phyloP scores from a whole-genome alignment of 1,284 basidiomycete species.

The Cutaneotrichosporon sp. region DNA sequence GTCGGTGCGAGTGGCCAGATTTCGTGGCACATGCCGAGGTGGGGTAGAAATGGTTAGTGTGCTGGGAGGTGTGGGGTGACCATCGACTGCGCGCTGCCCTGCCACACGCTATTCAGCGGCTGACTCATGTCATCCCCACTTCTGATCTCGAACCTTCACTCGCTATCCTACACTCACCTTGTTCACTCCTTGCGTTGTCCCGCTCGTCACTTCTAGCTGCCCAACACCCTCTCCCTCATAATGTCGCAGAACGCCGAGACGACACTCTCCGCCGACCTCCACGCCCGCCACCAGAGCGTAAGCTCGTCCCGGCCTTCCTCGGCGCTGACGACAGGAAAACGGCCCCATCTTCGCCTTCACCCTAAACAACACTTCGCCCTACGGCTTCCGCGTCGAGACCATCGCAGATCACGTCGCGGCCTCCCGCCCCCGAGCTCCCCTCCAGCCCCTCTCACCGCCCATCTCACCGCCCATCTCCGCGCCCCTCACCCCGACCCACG shows the following conservation, averaged over 20 bases:
- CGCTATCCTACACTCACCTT: too few relatives aligned
- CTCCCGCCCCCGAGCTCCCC: neutral
- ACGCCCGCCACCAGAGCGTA: neutral
- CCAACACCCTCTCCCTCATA: neutral
- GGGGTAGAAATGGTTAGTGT: too few relatives aligned
- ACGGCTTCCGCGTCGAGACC: neutral
- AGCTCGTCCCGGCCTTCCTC: too few relatives aligned
- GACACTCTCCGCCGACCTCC: neutral
- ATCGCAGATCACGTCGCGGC: neutral
- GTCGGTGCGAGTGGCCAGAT: too few relatives aligned
- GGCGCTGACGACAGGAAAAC: neutral
- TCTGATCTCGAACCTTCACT: too few relatives aligned
- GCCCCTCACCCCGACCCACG: neutral
- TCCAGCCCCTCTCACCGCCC: neutral
- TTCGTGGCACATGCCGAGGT: too few relatives aligned
- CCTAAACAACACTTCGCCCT: neutral
- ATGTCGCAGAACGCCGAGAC: neutral
- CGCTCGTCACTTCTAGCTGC: neutral
- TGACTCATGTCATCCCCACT: too few relatives aligned
- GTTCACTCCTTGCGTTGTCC: neutral
- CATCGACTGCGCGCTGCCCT: too few relatives aligned
- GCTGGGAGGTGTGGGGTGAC: too few relatives aligned
- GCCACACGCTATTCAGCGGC: too few relatives aligned
- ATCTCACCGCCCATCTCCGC: neutral
- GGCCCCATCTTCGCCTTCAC: neutral